These are phyloP conservation scores for Inonotus hispidus DNA, from an alignment of 1,284 basidiomycete species.

Conservation along the genomic window DNA sequence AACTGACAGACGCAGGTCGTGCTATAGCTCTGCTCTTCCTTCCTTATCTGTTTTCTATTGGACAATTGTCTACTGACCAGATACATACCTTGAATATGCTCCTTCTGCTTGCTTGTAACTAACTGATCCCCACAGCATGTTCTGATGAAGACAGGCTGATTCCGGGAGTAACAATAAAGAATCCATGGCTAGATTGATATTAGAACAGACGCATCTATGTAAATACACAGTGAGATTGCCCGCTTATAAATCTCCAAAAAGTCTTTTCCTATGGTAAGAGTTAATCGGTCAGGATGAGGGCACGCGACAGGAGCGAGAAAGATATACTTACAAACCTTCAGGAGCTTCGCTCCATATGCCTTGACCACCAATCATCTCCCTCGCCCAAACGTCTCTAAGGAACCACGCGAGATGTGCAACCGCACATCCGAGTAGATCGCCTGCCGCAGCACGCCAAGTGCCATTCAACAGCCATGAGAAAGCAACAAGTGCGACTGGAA, in stretches of 20 bases:
- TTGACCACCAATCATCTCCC: constrained; percentile 81
- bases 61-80: not conserved
- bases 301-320: not conserved
- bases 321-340: constrained; percentile 60
- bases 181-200: not conserved
- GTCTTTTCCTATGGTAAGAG: constrained; percentile 44
- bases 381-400: constrained; percentile 88
- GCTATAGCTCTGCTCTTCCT: not conserved
- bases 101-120: not conserved
- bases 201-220: not conserved
- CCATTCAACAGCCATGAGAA: constrained; percentile 91
- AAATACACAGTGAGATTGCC: not conserved
- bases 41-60: not conserved
- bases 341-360: constrained; percentile 78
- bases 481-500: constrained; percentile 84
- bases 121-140: not conserved
- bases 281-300: constrained; percentile 3
- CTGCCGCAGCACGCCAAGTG: constrained; percentile 79
- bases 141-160: not conserved
- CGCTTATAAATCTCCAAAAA: constrained; percentile 52
- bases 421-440: constrained; percentile 82
- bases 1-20: not conserved
- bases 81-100: not conserved
- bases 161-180: not conserved
- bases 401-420: constrained; percentile 94